These are phyloP conservation scores for Sclerotinia glacialis DNA, from an alignment of 2,329 filamentous ascomycete genomes.

Conservation along the genomic window DNA sequence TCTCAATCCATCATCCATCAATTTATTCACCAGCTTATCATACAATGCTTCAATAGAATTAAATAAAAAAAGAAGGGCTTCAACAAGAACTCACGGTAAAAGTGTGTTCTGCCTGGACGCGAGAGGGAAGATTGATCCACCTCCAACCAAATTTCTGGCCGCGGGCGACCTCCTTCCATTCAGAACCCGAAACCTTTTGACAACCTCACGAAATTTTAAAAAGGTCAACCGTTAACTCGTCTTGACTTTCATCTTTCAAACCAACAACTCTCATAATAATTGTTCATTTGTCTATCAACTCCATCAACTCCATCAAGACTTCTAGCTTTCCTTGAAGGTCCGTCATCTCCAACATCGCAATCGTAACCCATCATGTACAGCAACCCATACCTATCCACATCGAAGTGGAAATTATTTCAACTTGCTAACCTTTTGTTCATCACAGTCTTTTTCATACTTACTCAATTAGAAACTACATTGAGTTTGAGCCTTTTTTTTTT, in stretches of 20 bases:
- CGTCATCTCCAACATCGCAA: conserved; percentile 31
- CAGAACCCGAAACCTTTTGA: conserved; percentile 35
- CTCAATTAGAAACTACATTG: conserved; percentile 17
- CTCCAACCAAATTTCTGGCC: conserved; percentile 43
- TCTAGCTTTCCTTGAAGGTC: conserved; percentile 34
- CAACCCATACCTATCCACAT: conserved; percentile 20
- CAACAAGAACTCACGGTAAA: conserved; percentile 33
- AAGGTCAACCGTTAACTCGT: conserved; percentile 42
- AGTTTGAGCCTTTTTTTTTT: conserved; percentile 29
- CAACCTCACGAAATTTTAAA: not conserved
- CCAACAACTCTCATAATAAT: conserved; percentile 33
- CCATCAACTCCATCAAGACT: conserved; percentile 11
- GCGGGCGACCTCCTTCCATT: conserved; percentile 55
- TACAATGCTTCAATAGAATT: conserved; percentile 15
- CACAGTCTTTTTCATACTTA: conserved; percentile 22
- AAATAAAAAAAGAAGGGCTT: not conserved
- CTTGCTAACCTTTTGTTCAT: conserved; percentile 20
- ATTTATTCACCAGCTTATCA: conserved; percentile 12
- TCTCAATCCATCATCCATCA: not conserved
- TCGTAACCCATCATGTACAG: conserved; percentile 5
- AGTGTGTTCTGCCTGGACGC: conserved; percentile 36
- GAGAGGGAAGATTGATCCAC: conserved; percentile 22
- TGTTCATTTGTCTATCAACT: conserved; percentile 32
- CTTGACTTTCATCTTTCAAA: conserved; percentile 36
- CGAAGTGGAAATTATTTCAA: conserved; percentile 5